Evolutionary conservation across 1,284 basidiomycete species (phyloP).

Genomic region (Ganoderma resinaceum): DNA sequence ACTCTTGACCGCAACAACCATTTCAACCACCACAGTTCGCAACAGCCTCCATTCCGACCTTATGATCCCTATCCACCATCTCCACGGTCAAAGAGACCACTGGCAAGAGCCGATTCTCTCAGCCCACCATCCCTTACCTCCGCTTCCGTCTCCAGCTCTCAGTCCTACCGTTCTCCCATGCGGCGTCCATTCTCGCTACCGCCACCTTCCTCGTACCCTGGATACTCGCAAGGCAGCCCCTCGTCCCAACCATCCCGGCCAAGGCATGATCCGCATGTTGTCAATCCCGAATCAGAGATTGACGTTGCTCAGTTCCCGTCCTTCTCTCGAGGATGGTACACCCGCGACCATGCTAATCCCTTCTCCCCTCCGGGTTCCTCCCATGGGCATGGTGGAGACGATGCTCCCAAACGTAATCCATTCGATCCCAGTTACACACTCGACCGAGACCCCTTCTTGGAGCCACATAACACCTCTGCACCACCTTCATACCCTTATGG

Average conservation of each 20-base stretch:
- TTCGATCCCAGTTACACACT: conserved; percentile 42
- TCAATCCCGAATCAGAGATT: conserved; percentile 46
- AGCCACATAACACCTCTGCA: conserved; percentile 39
- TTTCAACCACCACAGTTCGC: conserved; percentile 37
- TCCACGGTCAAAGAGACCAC: conserved; percentile 45
- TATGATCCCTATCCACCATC: conserved; percentile 48
- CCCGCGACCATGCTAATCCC: conserved; percentile 33
- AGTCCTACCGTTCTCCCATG: conserved; percentile 38
- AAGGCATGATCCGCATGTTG: conserved; percentile 26
- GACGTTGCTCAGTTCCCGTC: conserved; percentile 68
- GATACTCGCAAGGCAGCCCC: conserved; percentile 31
- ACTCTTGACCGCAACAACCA: conserved; percentile 48
- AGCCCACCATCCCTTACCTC: conserved; percentile 57
- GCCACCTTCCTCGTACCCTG: conserved; percentile 38
- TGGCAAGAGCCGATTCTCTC: conserved; percentile 47
- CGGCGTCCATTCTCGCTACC: conserved; percentile 60
- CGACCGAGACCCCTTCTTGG: conserved; percentile 36
- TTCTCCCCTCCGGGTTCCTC: conserved; percentile 30
- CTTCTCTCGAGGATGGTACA: conserved; percentile 68
- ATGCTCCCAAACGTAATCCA: conserved; percentile 29
- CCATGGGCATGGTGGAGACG: conserved; percentile 19
- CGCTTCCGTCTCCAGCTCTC: conserved; percentile 46
- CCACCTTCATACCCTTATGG: conserved; percentile 39
- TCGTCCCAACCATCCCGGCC: conserved; percentile 22
- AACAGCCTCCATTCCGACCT: conserved; percentile 34